A percentile compares a stretch with the other conserved stretches of the same genome.
Conservation (phyloP, 129 eudicot genomes). For the Chrysanthemum seticuspe region DNA sequence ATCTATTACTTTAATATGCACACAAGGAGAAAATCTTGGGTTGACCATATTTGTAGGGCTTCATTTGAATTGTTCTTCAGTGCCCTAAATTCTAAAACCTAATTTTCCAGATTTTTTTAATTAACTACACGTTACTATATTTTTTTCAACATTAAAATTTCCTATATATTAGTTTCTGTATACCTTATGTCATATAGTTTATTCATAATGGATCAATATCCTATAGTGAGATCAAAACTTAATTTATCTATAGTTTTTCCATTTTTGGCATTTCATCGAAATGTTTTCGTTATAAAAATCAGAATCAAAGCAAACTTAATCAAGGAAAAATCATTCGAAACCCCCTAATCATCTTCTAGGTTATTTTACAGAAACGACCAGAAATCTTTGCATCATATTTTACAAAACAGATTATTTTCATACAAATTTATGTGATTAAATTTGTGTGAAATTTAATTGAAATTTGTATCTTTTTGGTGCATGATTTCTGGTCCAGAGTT, state of each 20-base stretch:
- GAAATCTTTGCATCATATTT: conserved; percentile 54
- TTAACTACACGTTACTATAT: not conserved
- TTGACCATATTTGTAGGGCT: conserved; percentile 26
- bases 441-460: conserved; percentile 35
- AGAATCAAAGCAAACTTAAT: conserved; percentile 15
- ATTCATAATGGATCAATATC: conserved; percentile 22
- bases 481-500: conserved; percentile 70
- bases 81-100: conserved; percentile 8
- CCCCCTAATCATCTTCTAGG: conserved; percentile 60
- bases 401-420: conserved; percentile 18
- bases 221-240: not conserved
- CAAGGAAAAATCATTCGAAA: conserved; percentile 38
- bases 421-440: conserved; percentile 21
- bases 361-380: conserved; percentile 52
- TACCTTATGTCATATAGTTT: conserved; percentile 5
- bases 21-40: not conserved
- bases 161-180: conserved; percentile 3
- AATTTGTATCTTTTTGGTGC: conserved; percentile 38
- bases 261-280: conserved; percentile 22
- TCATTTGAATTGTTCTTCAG: conserved; percentile 18
- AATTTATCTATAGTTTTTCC: conserved; percentile 18
- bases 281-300: conserved; percentile 25
- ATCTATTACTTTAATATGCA: not conserved
- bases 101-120: conserved; percentile 6
- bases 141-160: not conserved